Evolutionary conservation across 148 eudicot genomes (phyloP), one percentile per base, ranked within the genome.

Genomic region (Vaccinium darrowii): DNA sequence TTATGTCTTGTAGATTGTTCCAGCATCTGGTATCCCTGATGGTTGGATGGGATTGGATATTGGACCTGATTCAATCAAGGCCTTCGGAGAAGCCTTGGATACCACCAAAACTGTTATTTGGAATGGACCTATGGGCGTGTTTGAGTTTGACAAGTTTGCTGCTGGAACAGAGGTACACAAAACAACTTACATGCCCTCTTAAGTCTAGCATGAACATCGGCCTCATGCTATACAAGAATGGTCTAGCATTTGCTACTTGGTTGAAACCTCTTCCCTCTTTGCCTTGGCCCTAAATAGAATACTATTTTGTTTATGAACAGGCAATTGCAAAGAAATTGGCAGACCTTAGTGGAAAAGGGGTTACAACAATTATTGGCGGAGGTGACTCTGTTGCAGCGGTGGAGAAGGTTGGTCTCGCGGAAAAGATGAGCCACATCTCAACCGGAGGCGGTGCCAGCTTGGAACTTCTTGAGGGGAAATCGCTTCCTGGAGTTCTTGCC

Each of bases 31-130:
- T 81, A 96, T 96, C 80, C 98, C 98, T 54, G 98, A 96, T 84
- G 98, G 98, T 33, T 96, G 98, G 98, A 94, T 94, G 98, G 98
- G 98, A 58, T 94, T 96, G 88, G 98, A 96, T 85, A 94, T 96
- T 84, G 98, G 98, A 63, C 98, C 98, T 8, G 95, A 96, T 85
- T 86, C 94, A 39, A 86, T 96, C 73, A 96, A 96, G 90, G 80
- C 90, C 58, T 96, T 96, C 67, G 89, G 90, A 60, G 97, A 90
- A 27, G 93, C 93, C 18, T 86, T 96, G 90, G 98, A 94, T 86
- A 91, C 98, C 71, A 96, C 98, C 54, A 93, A 94, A 87, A 94
- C 98, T 8, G 84, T 96, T 71, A 96, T 96, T 84, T 96, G 98
- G 98, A 96, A 96, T 78, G 98, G 98, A 79, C 98, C 98, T 12